A percentile compares a stretch with the other conserved stretches of the same genome.
These are phyloP conservation scores for Trichophyton verrucosum DNA, from an alignment of 2,329 filamentous ascomycete genomes.

Conservation along the genomic window DNA sequence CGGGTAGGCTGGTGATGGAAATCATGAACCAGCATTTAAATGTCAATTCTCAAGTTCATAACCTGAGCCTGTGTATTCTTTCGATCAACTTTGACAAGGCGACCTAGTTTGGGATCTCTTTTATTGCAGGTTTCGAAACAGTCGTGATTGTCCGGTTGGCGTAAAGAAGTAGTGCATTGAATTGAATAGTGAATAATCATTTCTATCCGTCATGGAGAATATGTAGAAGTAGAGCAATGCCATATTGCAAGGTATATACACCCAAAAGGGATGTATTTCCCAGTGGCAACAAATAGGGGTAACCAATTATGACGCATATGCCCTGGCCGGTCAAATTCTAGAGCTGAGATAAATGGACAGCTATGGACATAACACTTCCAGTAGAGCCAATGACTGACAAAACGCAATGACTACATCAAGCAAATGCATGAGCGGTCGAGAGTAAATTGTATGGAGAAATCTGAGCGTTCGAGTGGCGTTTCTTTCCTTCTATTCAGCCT, in stretches of 20 bases:
- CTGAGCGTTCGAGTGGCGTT: neutral
- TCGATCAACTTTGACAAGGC: too few relatives aligned
- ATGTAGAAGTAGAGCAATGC: neutral
- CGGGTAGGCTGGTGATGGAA: neutral
- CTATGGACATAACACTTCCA: too few relatives aligned
- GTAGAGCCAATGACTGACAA: too few relatives aligned
- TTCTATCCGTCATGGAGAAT: neutral
- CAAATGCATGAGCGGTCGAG: too few relatives aligned
- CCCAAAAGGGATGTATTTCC: neutral
- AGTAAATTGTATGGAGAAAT: neutral
- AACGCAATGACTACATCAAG: too few relatives aligned
- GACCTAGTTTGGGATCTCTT: neutral
- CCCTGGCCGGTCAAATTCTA: neutral
- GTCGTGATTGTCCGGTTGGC: neutral
- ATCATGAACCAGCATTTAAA: neutral
- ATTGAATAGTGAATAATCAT: neutral
- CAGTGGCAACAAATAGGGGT: neutral
- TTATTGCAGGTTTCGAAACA: neutral
- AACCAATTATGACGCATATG: neutral
- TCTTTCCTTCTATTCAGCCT: too few relatives aligned
- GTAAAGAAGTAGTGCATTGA: neutral
- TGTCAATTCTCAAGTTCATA: neutral
- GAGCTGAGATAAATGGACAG: neutral
- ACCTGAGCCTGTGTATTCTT: neutral
- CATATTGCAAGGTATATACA: neutral